Evolutionary conservation across 78 protist genomes (phyloP).

Genomic region (Chrysochromulina parva): DNA sequence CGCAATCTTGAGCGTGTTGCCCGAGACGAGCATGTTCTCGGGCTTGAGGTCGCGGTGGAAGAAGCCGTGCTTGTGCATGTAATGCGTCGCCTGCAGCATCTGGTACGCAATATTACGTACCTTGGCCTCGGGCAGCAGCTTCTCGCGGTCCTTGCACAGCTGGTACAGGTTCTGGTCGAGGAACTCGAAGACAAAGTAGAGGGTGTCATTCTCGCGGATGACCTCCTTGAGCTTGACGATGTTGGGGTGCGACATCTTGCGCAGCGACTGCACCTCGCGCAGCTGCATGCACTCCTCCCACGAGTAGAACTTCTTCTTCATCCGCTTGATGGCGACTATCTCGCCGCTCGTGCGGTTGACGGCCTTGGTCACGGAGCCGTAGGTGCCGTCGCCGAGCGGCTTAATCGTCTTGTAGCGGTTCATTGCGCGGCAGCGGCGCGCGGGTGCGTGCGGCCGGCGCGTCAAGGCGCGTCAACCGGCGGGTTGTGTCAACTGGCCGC

Average conservation of each 20-base stretch:
- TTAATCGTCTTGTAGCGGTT: slow-evolving; percentile 62
- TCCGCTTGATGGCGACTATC: slow-evolving; percentile 93
- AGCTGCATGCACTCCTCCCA: slow-evolving; percentile 92
- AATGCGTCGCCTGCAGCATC: slow-evolving; percentile 84
- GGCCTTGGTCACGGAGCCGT: slow-evolving; percentile 77
- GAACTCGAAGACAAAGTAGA: slow-evolving; percentile 93
- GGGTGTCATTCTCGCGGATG: slow-evolving; percentile 86
- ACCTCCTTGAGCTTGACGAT: slow-evolving; percentile 95
- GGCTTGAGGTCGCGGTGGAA: slow-evolving; percentile 95
- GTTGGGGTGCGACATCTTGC: slow-evolving; percentile 90
- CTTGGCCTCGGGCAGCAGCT: slow-evolving; percentile 67
- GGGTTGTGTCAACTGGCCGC: no score
- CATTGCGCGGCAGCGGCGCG: no score
- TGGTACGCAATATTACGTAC: slow-evolving; percentile 65
- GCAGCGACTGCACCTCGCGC: slow-evolving; percentile 84
- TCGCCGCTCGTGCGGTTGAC: slow-evolving; percentile 64
- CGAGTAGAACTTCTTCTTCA: slow-evolving; percentile 86
- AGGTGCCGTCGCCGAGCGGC: slow-evolving; percentile 86
- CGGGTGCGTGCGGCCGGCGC: no score
- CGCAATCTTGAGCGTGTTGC: slow-evolving; percentile 85
- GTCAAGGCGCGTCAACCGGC: no score
- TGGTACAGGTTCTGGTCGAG: slow-evolving; percentile 75
- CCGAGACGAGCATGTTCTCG: slow-evolving; percentile 81
- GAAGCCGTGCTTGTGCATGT: slow-evolving; percentile 87
- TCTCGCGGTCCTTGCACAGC: slow-evolving; percentile 72